Percentiles rank a stretch among this genome's conserved stretches.
Evolutionary conservation across 768 basidiomycete species (phyloP).

Genomic region (Sporobolomyces roseus): DNA sequence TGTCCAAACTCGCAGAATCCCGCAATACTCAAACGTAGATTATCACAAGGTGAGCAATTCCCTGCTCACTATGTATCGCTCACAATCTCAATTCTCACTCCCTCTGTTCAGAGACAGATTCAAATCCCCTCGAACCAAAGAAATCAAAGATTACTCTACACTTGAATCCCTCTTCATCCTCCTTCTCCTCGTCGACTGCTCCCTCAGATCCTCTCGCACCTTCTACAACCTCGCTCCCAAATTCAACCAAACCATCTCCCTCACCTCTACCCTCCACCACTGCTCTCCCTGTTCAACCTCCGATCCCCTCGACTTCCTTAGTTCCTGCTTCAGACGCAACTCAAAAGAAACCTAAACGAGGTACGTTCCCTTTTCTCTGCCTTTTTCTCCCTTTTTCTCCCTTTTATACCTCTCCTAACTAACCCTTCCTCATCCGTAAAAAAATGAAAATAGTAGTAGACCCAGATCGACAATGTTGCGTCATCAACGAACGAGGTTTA

Average conservation of each 20-base stretch:
- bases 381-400: neutral
- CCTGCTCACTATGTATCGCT: neutral
- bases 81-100: constrained; percentile 1
- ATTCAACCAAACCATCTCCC: constrained; percentile 54
- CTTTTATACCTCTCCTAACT: neutral
- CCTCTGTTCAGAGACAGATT: neutral
- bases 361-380: too few relatives aligned
- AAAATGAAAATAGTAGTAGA: constrained; percentile 68
- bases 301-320: too few relatives aligned
- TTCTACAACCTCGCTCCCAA: neutral
- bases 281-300: too few relatives aligned
- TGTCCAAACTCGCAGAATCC: constrained; percentile 16
- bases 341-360: too few relatives aligned
- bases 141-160: constrained; percentile 36
- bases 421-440: constrained; percentile 43
- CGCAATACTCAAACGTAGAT: constrained; percentile 15
- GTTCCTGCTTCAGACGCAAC: too few relatives aligned
- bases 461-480: constrained; percentile 88
- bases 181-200: neutral
- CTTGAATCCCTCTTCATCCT: neutral
- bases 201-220: neutral
- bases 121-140: neutral
- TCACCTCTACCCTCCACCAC: too few relatives aligned
- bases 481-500: constrained; percentile 89
- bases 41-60: constrained; percentile 23